Base-by-base conservation (phyloP, 306 rosid genomes). In the Amphicarpaea edgeworthii region DNA sequence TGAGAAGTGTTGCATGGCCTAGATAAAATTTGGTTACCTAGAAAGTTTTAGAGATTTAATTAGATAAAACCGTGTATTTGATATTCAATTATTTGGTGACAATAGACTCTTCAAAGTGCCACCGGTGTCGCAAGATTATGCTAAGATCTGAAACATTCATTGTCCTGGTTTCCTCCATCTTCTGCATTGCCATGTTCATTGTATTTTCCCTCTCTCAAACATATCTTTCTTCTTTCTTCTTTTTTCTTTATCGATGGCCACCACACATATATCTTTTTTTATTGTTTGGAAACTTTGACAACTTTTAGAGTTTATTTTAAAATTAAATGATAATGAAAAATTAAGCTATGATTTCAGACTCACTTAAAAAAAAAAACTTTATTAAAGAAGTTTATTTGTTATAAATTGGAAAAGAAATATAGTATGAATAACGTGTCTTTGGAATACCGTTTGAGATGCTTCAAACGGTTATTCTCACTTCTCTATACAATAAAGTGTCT, bases 61-160 rank as follows among this genome's bases (percentile, higher is more conserved):
- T n/a, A 1, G 7, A 63, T 28, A 28, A 37, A 58, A 26, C 9
- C 26, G 12, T 40, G 12, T 8, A 12, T 12, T 24, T 7, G 12
- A 28, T 3, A 26, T 32, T 19, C 17, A 11, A 65, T 65, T 41
- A 65, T 65, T 65, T 65, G 71, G 54, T 12, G 47, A 62, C 26
- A 62, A 34, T 6, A 15, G 68, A 34, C n/a, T 34, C 12, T 30
- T 62, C 8, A 37, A 16, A 62, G n/a, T 7, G 45, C 1, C 47
- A 62, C 1, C 4, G 24, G 1, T n/a, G 32, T 41, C 70, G 11
- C 49, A 19, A 19, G n/a, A 12, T 2, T 32, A 9, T 65, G 71
- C 32, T 65, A 41, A 42, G 71, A 65, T 65, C 15, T n/a, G 16
- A 19, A 34, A 63, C 47, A 16, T 24, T 5, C 4, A 0, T 26